A percentile compares a stretch with the other conserved stretches of the same genome.
Evolutionary conservation across 768 basidiomycete genomes (phyloP).

Genomic region (Tylopilus vinaceipallidus): DNA sequence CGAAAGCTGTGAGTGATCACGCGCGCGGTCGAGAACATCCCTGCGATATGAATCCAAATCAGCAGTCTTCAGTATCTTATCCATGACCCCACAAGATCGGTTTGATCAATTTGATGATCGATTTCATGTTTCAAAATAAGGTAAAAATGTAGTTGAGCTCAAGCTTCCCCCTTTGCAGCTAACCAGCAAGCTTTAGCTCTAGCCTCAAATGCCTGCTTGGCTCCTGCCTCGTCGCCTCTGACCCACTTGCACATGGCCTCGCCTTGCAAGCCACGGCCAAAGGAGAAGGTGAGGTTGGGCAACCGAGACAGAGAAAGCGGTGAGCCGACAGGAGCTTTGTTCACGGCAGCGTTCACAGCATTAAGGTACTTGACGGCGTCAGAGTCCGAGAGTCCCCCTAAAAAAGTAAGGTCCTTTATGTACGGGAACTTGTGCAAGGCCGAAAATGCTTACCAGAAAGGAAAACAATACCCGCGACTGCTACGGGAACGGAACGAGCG

Average conservation of each 20-base stretch:
- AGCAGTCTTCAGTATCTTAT: neutral
- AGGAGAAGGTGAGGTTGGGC: constrained; percentile 48
- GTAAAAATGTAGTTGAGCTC: neutral
- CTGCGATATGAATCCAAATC: neutral
- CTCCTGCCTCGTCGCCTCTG: constrained; percentile 41
- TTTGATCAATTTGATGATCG: no score
- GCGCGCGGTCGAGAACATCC: neutral
- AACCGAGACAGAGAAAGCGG: constrained; percentile 35
- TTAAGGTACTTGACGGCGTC: constrained; percentile 42
- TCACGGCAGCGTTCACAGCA: constrained; percentile 39
- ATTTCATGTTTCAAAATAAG: constrained; percentile 1
- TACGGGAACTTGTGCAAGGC: neutral
- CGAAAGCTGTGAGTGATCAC: no score
- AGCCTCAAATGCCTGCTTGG: constrained; percentile 39
- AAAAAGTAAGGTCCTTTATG: neutral
- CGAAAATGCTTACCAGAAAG: constrained; percentile 39
- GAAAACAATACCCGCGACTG: constrained; percentile 50
- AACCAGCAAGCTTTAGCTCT: constrained; percentile 44
- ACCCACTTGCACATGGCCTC: constrained; percentile 48
- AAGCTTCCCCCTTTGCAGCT: constrained; percentile 38
- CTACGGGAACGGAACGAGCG: constrained; percentile 43
- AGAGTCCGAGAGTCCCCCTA: constrained; percentile 44
- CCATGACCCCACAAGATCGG: neutral
- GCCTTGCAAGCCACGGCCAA: constrained; percentile 49
- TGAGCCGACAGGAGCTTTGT: constrained; percentile 32